Evolutionary conservation across 1,284 basidiomycete species (phyloP).

Genomic region (Moniliophthora roreri): DNA sequence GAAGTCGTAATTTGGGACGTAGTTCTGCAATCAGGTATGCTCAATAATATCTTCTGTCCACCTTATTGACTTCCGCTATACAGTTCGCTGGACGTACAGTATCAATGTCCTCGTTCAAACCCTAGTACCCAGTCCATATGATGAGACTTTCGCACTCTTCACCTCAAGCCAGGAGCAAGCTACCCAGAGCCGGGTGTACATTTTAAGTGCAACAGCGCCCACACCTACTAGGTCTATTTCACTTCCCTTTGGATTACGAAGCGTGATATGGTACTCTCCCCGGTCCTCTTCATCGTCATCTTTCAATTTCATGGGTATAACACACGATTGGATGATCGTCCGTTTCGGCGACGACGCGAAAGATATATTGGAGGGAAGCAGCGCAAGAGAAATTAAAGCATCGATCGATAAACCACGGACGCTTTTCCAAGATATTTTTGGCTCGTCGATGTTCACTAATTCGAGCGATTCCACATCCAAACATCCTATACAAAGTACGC

Average conservation of each 20-base stretch:
- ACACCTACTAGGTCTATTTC: conserved; percentile 39
- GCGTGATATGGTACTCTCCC: conserved; percentile 45
- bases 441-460: conserved; percentile 57
- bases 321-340: conserved; percentile 61
- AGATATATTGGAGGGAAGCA: conserved; percentile 39
- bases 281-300: conserved; percentile 27
- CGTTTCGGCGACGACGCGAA: conserved; percentile 59
- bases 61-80: background rate
- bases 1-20: conserved; percentile 83
- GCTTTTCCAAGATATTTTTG: conserved; percentile 86
- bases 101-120: conserved; percentile 37
- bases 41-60: background rate
- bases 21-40: conserved; percentile 66
- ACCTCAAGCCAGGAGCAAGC: conserved; percentile 28
- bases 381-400: conserved; percentile 41
- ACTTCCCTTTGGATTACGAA: conserved; percentile 63
- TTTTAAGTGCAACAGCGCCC: conserved; percentile 50
- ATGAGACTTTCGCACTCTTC: conserved; percentile 61
- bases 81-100: conserved; percentile 62
- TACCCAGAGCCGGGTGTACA: conserved; percentile 43
- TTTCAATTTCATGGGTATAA: conserved; percentile 68
- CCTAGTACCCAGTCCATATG: conserved; percentile 54
- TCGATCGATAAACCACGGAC: conserved; percentile 46
- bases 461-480: conserved; percentile 19
- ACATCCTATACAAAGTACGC: conserved; percentile 18